Percentiles rank a stretch among this genome's conserved stretches.
These are phyloP conservation scores for Kodamaea derodonti DNA, from an alignment of 1,139 yeast species.

Conservation along the genomic window DNA sequence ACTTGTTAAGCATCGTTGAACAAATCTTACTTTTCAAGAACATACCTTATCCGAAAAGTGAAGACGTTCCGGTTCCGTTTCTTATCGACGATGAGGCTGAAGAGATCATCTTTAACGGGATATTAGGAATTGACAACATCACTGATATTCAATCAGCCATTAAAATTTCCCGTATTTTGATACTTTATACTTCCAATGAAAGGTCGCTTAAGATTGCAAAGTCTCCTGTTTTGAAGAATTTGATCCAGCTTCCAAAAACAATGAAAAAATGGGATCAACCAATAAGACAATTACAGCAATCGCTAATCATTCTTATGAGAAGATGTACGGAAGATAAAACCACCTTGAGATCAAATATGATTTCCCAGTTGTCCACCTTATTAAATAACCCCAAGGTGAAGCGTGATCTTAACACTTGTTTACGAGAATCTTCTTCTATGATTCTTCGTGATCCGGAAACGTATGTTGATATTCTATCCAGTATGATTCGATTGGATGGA, in stretches of 20 bases:
- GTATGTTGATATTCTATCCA: slow-evolving; percentile 52
- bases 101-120: slow-evolving; percentile 36
- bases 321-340: slow-evolving; percentile 65
- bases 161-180: slow-evolving; percentile 49
- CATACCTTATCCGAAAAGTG: slow-evolving; percentile 27
- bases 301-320: slow-evolving; percentile 49
- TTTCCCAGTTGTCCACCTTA: slow-evolving; percentile 36
- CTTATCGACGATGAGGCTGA: slow-evolving; percentile 26
- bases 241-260: slow-evolving; percentile 14
- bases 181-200: slow-evolving; percentile 38
- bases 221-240: slow-evolving; percentile 31
- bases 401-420: slow-evolving; percentile 48
- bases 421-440: slow-evolving; percentile 54
- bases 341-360: slow-evolving; percentile 43
- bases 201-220: slow-evolving; percentile 28
- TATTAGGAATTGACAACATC: slow-evolving; percentile 38
- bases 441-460: slow-evolving; percentile 57
- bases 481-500: slow-evolving; percentile 45
- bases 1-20: slow-evolving; percentile 47
- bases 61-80: slow-evolving; percentile 8
- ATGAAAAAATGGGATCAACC: slow-evolving; percentile 8
- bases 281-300: slow-evolving; percentile 9
- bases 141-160: slow-evolving; percentile 45
- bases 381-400: slow-evolving; percentile 25
- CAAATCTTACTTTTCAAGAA: slow-evolving; percentile 44